Evolutionary conservation across 805 yeast genomes (phyloP).

Genomic region (Candida nanaspora): DNA sequence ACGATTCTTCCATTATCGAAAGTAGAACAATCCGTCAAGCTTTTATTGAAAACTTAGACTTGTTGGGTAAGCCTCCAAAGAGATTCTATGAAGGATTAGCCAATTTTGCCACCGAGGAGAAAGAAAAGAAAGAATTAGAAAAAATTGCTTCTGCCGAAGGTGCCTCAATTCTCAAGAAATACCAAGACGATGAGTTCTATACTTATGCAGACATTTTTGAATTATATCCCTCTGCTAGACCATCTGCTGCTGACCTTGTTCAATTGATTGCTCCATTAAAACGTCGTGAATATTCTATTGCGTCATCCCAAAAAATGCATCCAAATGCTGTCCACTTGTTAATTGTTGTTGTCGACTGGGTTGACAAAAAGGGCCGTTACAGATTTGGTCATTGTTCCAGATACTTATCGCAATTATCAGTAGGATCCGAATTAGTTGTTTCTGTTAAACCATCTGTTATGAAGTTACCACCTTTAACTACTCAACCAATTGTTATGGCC

Average conservation of each 20-base stretch:
- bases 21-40: conserved; percentile 78
- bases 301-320: conserved; percentile 90
- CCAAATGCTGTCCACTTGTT: conserved; percentile 86
- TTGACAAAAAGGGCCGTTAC: conserved; percentile 74
- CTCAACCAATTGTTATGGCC: conserved; percentile 91
- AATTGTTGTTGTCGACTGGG: conserved; percentile 96
- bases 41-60: conserved; percentile 71
- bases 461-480: conserved; percentile 85
- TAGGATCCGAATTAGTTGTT: conserved; percentile 85
- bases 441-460: conserved; percentile 95
- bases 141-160: conserved; percentile 72
- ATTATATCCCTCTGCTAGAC: conserved; percentile 77
- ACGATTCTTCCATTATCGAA: conserved; percentile 50
- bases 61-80: conserved; percentile 95
- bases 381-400: conserved; percentile 94
- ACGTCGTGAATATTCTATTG: conserved; percentile 96
- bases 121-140: conserved; percentile 55
- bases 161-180: conserved; percentile 74
- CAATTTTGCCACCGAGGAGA: conserved; percentile 60
- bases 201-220: conserved; percentile 77
- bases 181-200: conserved; percentile 76
- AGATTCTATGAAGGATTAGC: conserved; percentile 83
- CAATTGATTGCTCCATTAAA: conserved; percentile 77
- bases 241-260: conserved; percentile 61
- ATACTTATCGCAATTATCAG: conserved; percentile 67